Evolutionary conservation across 768 basidiomycete genomes (phyloP).

Genomic region (Lyophyllum atratum): DNA sequence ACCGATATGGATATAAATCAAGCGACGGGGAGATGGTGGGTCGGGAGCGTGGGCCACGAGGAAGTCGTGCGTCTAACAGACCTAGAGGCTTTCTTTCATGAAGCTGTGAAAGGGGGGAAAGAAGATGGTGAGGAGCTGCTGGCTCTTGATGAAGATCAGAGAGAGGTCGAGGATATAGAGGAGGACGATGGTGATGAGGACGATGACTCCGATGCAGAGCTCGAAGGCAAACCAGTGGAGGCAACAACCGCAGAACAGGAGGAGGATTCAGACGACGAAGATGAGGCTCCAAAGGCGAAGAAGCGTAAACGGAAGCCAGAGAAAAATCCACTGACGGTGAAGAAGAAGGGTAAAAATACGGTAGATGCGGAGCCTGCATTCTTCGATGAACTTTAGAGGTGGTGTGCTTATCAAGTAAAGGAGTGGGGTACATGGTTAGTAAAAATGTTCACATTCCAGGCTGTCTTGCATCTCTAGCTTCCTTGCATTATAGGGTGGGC

Average conservation of each 20-base stretch:
- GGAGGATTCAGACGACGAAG: conserved; percentile 22
- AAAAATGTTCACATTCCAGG: not conserved
- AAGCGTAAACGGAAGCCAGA: conserved; percentile 62
- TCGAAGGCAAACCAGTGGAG: conserved; percentile 20
- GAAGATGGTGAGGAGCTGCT: conserved; percentile 1
- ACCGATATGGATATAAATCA: conserved; percentile 16
- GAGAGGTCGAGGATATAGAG: conserved; percentile 35
- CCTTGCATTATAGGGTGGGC: not conserved
- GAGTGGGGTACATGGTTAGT: not conserved
- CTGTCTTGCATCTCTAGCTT: not conserved
- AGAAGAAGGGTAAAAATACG: conserved; percentile 61
- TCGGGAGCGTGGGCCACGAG: conserved; percentile 93
- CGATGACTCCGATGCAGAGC: conserved; percentile 25
- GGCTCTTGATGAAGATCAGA: conserved; percentile 22
- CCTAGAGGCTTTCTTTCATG: conserved; percentile 69
- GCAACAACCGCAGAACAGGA: conserved; percentile 15
- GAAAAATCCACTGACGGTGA: conserved; percentile 47
- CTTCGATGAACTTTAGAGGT: conserved; percentile 61
- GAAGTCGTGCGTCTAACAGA: conserved; percentile 85
- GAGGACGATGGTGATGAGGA: conserved; percentile 29
- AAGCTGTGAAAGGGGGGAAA: conserved; percentile 8
- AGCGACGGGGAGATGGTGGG: conserved; percentile 61
- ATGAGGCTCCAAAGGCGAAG: conserved; percentile 33
- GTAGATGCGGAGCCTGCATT: conserved; percentile 61
- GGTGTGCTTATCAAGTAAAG: not conserved